Evolutionary conservation across 176 grass and related monocot species (phyloP), one percentile per base, ranked within the genome.

Genomic region (Alloteropsis semialata): DNA sequence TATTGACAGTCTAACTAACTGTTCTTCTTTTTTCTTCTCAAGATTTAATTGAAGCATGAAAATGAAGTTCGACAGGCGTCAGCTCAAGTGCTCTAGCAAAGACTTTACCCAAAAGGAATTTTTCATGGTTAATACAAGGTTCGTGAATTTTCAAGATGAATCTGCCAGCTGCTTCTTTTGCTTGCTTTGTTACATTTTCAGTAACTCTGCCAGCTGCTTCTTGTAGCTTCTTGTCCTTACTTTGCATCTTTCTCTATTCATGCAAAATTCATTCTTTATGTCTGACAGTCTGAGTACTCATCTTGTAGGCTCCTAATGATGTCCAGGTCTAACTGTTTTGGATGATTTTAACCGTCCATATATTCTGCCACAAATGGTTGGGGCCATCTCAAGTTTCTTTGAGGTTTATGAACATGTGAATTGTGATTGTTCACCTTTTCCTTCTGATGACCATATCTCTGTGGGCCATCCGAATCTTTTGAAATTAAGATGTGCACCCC

Each of bases 391-490:
- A 39, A 18, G 32, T 41, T 32, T 51, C 18, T 65, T 72, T 66
- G 28, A 38, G 53, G 79, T 27, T 76, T 36, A 22, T 41, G 16
- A 72, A 6, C 27, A 22, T n/a, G 56, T 53, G 6, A 36, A 25
- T 69, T n/a, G 56, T 53, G 6, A 36, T 33, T 69, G 11, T 36
- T 64, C 33, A 25, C 6, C 7, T 16, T 65, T 61, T 16, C 34
- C 15, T 65, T 74, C 24, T 38, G 10, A 74, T 57, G 21, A 51
- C 38, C 75, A 32, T 84, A 84, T 74, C 67, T 66, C 53, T 1
- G 28, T 57, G 87, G 75, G n/a, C 75, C 81, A 84, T 74, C 29
- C 29, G 22, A 45, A 74, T 79, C 22, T 59, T 77, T 77, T 48
- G 3, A 58, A 68, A 58, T 59, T 29, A 49, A 74, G 38, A 88